phyloP scores from a whole-genome alignment of 306 rosid species.

The Dryas octopetala region DNA sequence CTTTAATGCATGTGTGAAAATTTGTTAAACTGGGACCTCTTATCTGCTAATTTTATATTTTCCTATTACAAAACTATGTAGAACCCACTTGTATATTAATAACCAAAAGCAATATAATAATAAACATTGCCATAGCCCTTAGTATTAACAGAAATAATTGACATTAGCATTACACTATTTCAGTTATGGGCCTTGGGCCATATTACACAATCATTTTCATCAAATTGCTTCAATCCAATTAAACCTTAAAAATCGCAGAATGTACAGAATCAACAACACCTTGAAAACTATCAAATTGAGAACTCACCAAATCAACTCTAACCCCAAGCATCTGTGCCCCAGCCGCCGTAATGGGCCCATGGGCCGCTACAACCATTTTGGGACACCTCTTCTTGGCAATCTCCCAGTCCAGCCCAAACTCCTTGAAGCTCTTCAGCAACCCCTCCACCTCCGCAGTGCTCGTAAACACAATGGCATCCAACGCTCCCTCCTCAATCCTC shows the following conservation, averaged over 20 bases:
- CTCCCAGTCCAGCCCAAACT: slow-evolving; percentile 51
- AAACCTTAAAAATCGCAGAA: slow-evolving; percentile 25
- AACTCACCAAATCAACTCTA: slow-evolving; percentile 66
- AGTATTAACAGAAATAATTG: no score
- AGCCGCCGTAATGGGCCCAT: slow-evolving; percentile 67
- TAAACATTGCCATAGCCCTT: no score
- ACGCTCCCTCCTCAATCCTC: slow-evolving; percentile 36
- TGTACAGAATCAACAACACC: slow-evolving; percentile 61
- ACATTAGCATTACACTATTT: no score
- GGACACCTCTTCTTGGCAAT: slow-evolving; percentile 47
- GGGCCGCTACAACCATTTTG: slow-evolving; percentile 55
- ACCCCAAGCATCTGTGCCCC: slow-evolving; percentile 70
- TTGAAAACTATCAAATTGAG: slow-evolving; percentile 62
- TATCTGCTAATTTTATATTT: no score
- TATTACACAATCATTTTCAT: neutral
- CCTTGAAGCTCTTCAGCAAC: slow-evolving; percentile 56
- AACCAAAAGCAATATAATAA: no score
- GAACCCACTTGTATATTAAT: no score
- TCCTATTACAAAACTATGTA: no score
- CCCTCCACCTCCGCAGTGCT: slow-evolving; percentile 90
- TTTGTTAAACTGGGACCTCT: no score
- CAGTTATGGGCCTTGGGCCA: no score
- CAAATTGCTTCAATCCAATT: neutral
- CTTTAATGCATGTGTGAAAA: no score
- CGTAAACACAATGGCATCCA: slow-evolving; percentile 69